These are phyloP conservation scores for Pythium sukuiense DNA, from an alignment of 352 stramenopile genomes.

Conservation along the genomic window DNA sequence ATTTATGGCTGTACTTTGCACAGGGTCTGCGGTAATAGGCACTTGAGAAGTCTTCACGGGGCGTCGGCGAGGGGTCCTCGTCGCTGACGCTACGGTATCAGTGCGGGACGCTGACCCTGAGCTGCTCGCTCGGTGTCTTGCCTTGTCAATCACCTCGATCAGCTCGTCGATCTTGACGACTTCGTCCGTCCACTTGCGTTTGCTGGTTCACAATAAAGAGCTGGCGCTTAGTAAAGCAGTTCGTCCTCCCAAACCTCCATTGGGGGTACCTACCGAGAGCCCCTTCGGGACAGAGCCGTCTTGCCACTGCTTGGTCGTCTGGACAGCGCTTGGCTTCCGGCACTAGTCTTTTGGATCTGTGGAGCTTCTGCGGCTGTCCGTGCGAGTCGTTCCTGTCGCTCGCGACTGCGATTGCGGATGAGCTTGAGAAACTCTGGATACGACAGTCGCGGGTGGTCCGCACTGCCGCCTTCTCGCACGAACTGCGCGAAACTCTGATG, in stretches of 20 bases:
- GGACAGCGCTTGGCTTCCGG: neutral
- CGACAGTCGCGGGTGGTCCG: constrained; percentile 49
- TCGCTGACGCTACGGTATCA: neutral
- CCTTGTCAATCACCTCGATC: constrained; percentile 62
- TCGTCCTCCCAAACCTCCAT: no score
- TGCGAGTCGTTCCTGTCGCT: constrained; percentile 43
- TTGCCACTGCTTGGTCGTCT: neutral
- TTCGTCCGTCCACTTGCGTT: constrained; percentile 52
- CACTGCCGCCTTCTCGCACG: constrained; percentile 43
- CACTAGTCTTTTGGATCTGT: neutral
- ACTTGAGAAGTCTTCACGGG: neutral
- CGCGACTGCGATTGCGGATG: constrained; percentile 62
- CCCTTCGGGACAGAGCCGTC: neutral
- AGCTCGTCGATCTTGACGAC: constrained; percentile 58
- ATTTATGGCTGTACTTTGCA: constrained; percentile 17
- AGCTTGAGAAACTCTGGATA: constrained; percentile 67
- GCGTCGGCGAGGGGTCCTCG: neutral
- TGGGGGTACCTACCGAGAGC: neutral
- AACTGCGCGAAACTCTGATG: constrained; percentile 59
- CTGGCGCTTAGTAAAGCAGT: neutral
- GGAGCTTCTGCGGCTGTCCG: neutral
- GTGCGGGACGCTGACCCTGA: neutral
- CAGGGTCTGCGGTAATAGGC: neutral
- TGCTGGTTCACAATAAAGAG: constrained; percentile 24
- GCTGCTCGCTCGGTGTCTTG: constrained; percentile 34